Evolutionary conservation across 2,329 filamentous ascomycete genomes (phyloP).

Genomic region (Ophiocordyceps polyrhachis-furcata): DNA sequence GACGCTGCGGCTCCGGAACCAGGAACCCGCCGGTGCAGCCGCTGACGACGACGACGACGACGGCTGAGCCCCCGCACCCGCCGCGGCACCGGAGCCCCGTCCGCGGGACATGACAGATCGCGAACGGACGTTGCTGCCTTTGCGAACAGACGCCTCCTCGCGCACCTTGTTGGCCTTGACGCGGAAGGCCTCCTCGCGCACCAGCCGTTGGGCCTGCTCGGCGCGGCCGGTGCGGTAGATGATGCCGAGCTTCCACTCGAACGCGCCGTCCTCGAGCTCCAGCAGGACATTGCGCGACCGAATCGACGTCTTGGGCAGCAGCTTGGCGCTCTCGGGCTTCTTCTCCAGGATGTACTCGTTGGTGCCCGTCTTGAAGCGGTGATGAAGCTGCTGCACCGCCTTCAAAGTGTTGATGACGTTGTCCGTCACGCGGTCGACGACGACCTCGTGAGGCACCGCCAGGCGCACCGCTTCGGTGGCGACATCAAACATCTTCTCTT

Average conservation of each 20-base stretch:
- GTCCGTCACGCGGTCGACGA: constrained; percentile 81
- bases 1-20: constrained; percentile 35
- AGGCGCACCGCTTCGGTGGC: constrained; percentile 71
- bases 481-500: constrained; percentile 72
- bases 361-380: constrained; percentile 73
- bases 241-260: constrained; percentile 90
- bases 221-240: constrained; percentile 81
- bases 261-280: constrained; percentile 86
- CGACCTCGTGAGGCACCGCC: constrained; percentile 77
- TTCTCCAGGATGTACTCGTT: constrained; percentile 82
- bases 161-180: constrained; percentile 73
- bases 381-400: constrained; percentile 74
- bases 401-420: constrained; percentile 81
- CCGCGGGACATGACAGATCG: constrained; percentile 29
- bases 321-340: constrained; percentile 66
- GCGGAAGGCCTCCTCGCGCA: constrained; percentile 75
- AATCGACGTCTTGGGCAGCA: constrained; percentile 69
- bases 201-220: constrained; percentile 78
- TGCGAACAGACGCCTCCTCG: constrained; percentile 42
- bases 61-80: too few relatives aligned
- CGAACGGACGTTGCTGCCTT: constrained; percentile 33
- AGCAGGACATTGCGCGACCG: constrained; percentile 69
- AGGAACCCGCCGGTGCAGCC: constrained; percentile 13
- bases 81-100: constrained; percentile 6
- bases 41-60: constrained; percentile 8